phyloP scores from a whole-genome alignment of 352 stramenopile species.

The Phytophthora foliorum region DNA sequence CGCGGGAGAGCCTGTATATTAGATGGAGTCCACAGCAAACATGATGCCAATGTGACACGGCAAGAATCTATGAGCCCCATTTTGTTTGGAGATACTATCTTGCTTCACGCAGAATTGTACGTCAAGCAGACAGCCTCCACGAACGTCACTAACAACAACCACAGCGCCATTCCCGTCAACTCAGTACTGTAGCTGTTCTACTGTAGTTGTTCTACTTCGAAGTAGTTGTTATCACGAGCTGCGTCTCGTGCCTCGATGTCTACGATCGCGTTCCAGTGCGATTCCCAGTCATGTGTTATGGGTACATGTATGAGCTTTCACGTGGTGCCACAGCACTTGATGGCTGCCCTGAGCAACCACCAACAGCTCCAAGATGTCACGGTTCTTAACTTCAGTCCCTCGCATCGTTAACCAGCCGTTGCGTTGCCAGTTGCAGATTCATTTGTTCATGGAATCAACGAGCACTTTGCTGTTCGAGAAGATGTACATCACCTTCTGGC shows the following conservation, averaged over 20 bases:
- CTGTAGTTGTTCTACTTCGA: neutral
- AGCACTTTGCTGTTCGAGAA: neutral
- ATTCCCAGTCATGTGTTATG: neutral
- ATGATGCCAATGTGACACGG: too few relatives aligned
- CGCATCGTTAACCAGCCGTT: neutral
- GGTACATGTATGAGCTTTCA: slow-evolving; percentile 1
- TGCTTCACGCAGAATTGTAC: neutral
- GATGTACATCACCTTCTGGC: neutral
- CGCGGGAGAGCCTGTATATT: too few relatives aligned
- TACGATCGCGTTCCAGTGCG: neutral
- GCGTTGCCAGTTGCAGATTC: neutral
- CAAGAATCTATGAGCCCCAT: neutral
- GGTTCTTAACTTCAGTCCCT: neutral
- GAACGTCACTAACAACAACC: too few relatives aligned
- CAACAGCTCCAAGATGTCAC: neutral
- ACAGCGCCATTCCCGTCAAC: neutral
- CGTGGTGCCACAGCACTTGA: neutral
- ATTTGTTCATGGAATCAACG: neutral
- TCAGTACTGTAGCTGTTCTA: too few relatives aligned
- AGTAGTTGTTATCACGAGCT: neutral
- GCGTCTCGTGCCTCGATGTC: neutral
- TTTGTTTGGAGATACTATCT: neutral
- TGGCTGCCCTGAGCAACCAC: neutral
- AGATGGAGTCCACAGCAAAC: too few relatives aligned
- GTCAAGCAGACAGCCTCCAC: too few relatives aligned